Evolutionary conservation across 371 early-diverging fungal species (phyloP).

Genomic region (Mortierella sp.): DNA sequence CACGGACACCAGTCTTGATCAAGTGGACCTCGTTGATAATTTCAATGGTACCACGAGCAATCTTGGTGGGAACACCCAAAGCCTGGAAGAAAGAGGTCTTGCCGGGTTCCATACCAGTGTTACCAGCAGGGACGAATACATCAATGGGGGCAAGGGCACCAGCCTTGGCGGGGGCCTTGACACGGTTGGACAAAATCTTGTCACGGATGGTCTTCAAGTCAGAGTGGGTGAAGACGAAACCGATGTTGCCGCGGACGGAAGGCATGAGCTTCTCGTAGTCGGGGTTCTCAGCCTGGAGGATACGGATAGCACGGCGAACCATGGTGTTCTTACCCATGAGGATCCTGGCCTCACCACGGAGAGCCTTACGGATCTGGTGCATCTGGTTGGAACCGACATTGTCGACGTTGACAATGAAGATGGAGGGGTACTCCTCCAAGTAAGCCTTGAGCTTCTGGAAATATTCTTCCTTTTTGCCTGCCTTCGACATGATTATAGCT

Average conservation of each 20-base stretch:
- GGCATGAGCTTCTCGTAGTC: slow-evolving; percentile 89
- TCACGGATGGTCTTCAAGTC: slow-evolving; percentile 97
- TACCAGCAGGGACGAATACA: slow-evolving; percentile 97
- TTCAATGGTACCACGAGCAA: slow-evolving; percentile 99
- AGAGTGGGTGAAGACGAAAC: slow-evolving; percentile 99
- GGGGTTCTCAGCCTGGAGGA: slow-evolving; percentile 84
- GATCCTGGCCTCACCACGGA: slow-evolving; percentile 94
- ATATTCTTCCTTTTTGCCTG: slow-evolving; percentile 86
- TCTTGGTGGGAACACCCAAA: slow-evolving; percentile 99
- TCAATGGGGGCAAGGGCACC: slow-evolving; percentile 98
- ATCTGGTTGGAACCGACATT: slow-evolving; percentile 99
- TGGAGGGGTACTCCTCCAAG: slow-evolving; percentile 84
- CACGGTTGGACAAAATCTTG: slow-evolving; percentile 93
- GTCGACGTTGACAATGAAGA: slow-evolving; percentile 99
- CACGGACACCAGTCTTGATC: slow-evolving; percentile 92
- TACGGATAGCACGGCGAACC: slow-evolving; percentile 97
- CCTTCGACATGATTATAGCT: slow-evolving; percentile 88
- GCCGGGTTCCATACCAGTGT: slow-evolving; percentile 99
- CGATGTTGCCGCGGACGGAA: slow-evolving; percentile 96
- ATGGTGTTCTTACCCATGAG: slow-evolving; percentile 99
- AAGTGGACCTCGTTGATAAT: slow-evolving; percentile 97
- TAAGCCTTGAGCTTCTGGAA: slow-evolving; percentile 78
- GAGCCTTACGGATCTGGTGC: slow-evolving; percentile 97
- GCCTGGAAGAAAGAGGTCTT: slow-evolving; percentile 99
- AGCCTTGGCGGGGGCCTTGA: slow-evolving; percentile 98